Evolutionary conservation across 129 eudicot genomes (phyloP).

Genomic region (Arctium lappa): DNA sequence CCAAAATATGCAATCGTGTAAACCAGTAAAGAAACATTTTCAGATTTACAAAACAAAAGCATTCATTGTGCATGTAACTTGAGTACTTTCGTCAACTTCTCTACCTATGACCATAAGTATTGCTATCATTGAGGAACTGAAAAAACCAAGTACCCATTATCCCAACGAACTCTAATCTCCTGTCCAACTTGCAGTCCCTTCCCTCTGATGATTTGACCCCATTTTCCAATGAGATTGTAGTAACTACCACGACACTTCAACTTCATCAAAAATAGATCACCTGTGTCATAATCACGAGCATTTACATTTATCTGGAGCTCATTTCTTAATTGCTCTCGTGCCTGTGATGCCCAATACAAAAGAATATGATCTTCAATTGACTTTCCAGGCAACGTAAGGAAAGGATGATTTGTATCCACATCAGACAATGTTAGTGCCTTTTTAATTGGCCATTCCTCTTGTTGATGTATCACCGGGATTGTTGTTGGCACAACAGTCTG

Average conservation of each 20-base stretch:
- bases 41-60: constrained; percentile 38
- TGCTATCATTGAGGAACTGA: constrained; percentile 65
- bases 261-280: constrained; percentile 68
- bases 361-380: constrained; percentile 79
- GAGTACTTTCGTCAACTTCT: constrained; percentile 25
- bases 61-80: constrained; percentile 16
- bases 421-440: constrained; percentile 72
- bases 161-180: constrained; percentile 84
- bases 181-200: constrained; percentile 70
- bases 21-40: constrained; percentile 29
- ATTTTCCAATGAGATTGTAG: constrained; percentile 70
- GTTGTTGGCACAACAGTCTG: constrained; percentile 34
- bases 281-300: constrained; percentile 71
- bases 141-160: constrained; percentile 65
- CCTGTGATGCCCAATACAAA: constrained; percentile 70
- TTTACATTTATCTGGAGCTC: constrained; percentile 62
- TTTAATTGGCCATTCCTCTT: constrained; percentile 79
- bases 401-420: constrained; percentile 85
- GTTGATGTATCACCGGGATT: constrained; percentile 34
- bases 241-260: constrained; percentile 75
- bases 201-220: constrained; percentile 84
- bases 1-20: constrained; percentile 23
- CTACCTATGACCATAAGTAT: constrained; percentile 39
- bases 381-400: constrained; percentile 81
- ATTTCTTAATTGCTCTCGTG: constrained; percentile 74